A percentile compares a stretch with the other conserved stretches of the same genome.
These are phyloP conservation scores for Tuber aestivum DNA, from an alignment of 495 filamentous ascomycete genomes.

Conservation along the genomic window DNA sequence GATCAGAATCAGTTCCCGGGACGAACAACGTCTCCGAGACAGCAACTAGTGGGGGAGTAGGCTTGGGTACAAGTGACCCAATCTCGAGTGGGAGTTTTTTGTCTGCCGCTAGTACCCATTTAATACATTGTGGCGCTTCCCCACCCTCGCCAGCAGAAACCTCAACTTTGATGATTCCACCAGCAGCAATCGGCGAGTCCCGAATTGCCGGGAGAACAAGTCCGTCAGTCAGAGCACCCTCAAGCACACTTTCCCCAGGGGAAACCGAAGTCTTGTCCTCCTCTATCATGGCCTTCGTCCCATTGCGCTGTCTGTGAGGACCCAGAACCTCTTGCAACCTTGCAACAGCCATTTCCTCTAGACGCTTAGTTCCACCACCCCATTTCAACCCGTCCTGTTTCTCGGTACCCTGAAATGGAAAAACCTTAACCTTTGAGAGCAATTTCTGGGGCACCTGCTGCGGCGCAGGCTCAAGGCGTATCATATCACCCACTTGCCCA, in stretches of 20 bases:
- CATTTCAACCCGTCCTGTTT: slow-evolving; percentile 68
- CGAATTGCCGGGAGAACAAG: slow-evolving; percentile 57
- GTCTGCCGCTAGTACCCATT: slow-evolving; percentile 74
- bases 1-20: slow-evolving; percentile 17
- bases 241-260: slow-evolving; percentile 58
- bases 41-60: slow-evolving; percentile 51
- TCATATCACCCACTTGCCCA: slow-evolving; percentile 79
- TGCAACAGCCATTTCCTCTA: slow-evolving; percentile 39
- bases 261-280: slow-evolving; percentile 38
- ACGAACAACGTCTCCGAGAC: slow-evolving; percentile 43
- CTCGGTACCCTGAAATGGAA: slow-evolving; percentile 60
- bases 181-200: slow-evolving; percentile 38
- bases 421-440: slow-evolving; percentile 60
- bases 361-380: slow-evolving; percentile 72
- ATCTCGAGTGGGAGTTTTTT: slow-evolving; percentile 60
- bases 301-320: slow-evolving; percentile 58
- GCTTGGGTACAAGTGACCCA: slow-evolving; percentile 50
- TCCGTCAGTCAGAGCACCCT: slow-evolving; percentile 83
- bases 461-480: slow-evolving; percentile 73
- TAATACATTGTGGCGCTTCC: slow-evolving; percentile 50
- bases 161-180: slow-evolving; percentile 39
- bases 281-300: slow-evolving; percentile 41
- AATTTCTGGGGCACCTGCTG: slow-evolving; percentile 52
- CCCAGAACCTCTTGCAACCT: slow-evolving; percentile 38
- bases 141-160: slow-evolving; percentile 44